A percentile compares a stretch with the other conserved stretches of the same genome.
These are phyloP conservation scores for Oryza punctata DNA, from an alignment of 176 grass and related monocot species.

Conservation along the genomic window DNA sequence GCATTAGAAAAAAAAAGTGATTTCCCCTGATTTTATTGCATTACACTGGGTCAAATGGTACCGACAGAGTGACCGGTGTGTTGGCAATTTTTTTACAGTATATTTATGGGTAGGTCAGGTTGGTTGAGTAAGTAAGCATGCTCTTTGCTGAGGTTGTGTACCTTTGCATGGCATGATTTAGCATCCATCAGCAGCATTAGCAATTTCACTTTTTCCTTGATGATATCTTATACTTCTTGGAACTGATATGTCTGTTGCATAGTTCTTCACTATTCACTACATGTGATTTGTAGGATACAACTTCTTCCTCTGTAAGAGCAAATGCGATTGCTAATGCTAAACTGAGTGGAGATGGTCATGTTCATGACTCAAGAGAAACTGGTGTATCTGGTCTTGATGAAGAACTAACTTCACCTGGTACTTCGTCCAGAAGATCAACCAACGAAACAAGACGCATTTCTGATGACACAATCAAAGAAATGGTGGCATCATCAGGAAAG, in stretches of 20 bases:
- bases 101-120: no score
- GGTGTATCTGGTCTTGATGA: conserved; percentile 57
- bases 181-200: background rate
- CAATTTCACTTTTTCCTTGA: conserved; percentile 18
- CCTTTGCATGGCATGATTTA: background rate
- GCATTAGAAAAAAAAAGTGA: background rate
- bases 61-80: no score
- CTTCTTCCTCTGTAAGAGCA: conserved; percentile 46
- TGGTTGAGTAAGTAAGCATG: background rate
- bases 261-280: conserved; percentile 31
- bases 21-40: no score
- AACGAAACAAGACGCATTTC: conserved; percentile 39
- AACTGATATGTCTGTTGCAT: background rate
- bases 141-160: background rate
- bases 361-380: conserved; percentile 41
- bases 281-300: conserved; percentile 54
- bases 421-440: conserved; percentile 26
- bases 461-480: conserved; percentile 58
- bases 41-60: no score
- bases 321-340: conserved; percentile 54
- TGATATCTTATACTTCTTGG: conserved; percentile 23
- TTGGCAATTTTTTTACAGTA: no score
- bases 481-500: conserved; percentile 58
- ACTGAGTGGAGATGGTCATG: conserved; percentile 44
- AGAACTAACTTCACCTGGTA: conserved; percentile 31